Base-by-base conservation (phyloP, 2,329 filamentous ascomycete species). In the Nemania abortiva region DNA sequence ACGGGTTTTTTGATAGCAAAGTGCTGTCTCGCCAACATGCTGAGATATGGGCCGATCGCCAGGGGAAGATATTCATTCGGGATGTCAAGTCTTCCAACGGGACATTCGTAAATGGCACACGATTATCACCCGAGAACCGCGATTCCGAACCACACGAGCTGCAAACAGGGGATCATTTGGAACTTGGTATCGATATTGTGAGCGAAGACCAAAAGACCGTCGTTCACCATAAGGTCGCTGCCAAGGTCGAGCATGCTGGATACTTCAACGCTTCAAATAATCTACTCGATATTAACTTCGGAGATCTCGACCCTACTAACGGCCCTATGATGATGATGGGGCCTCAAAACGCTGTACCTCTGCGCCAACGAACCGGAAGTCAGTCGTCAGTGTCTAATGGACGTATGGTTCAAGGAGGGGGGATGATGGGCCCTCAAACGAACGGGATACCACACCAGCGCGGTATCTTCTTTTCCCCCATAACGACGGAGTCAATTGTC, bases 11-110 rank as follows among this genome's bases (percentile, higher is more conserved):
- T 77, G 96, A 99, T 80, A 98, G 95, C 60, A 99, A 99, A 81
- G 96, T 99, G 29, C 87, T 99, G 27, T 98, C 96, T 47, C 88
- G 96, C 75, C 94, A 98, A 79, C 96, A 99, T 80, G 96, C 96
- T 42, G 96, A 99, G 80, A 92, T 99, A 45, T 98, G 94, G 90
- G 94, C 96, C 24, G 88, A 90, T 71, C 81, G 85, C 63, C 90
- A 92, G 71, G 95, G 95, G 62, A 97, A 97, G 79, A 92, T 99
- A 52, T 98, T 91, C 88, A 98, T 99, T 74, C 90, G 95, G 66
- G 96, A 99, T 82, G 92, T 99, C 75, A 99, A 98, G 82, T 98
- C 96, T 0, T 99, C 96, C 49, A 99, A 99, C 79, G 96, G 96
- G 67, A 99, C 96, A 0, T 99, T 99, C 81, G 95, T 99, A 74